phyloP scores from a whole-genome alignment of 2,329 filamentous ascomycete species.

The Dryadomyces sulphureus region DNA sequence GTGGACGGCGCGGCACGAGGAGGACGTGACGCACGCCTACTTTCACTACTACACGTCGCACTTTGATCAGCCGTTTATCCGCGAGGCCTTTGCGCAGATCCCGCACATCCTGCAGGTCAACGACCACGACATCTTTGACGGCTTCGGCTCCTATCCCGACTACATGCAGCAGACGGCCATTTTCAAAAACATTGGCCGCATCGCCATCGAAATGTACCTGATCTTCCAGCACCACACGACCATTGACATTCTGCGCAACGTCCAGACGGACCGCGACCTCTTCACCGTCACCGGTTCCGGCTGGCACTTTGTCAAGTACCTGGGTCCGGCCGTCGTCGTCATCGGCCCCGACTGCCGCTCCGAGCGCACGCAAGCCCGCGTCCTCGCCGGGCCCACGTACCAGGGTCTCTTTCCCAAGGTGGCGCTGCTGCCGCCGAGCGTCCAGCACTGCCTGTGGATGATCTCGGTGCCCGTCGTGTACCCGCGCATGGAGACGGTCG shows the following conservation, averaged over 20 bases:
- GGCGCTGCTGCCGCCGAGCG: constrained; percentile 73
- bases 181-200: constrained; percentile 94
- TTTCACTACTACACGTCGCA: constrained; percentile 99
- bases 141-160: constrained; percentile 91
- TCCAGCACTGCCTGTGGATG: constrained; percentile 97
- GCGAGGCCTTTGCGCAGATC: constrained; percentile 95
- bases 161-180: constrained; percentile 97
- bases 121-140: constrained; percentile 98
- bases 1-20: constrained; percentile 90
- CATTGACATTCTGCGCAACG: constrained; percentile 78
- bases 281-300: constrained; percentile 96
- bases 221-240: constrained; percentile 98
- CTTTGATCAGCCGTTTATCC: constrained; percentile 88
- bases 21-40: constrained; percentile 90
- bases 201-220: constrained; percentile 95
- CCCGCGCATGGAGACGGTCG: constrained; percentile 78
- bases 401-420: constrained; percentile 96
- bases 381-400: constrained; percentile 92
- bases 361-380: constrained; percentile 77
- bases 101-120: constrained; percentile 87
- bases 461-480: constrained; percentile 83
- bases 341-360: constrained; percentile 86
- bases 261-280: constrained; percentile 75
- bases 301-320: constrained; percentile 97
- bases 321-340: constrained; percentile 80